Conservation (phyloP, 116 monocot species). For the Phalaenopsis hybrid region DNA sequence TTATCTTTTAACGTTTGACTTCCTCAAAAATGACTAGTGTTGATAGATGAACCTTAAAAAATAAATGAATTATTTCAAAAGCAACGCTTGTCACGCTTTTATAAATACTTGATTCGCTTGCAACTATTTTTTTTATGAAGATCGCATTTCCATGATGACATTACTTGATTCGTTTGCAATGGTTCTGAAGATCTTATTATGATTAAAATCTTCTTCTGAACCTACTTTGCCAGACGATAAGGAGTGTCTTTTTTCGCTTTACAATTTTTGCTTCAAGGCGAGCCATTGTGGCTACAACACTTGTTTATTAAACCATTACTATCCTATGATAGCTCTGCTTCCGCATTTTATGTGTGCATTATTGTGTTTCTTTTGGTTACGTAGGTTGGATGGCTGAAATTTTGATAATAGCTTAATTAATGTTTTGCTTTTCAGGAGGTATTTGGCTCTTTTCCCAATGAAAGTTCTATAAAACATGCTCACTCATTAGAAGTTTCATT, state of each 20-base stretch:
- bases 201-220: background rate
- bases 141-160: background rate
- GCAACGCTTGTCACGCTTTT: background rate
- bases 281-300: too few species aligned
- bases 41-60: too few species aligned
- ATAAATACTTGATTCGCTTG: background rate
- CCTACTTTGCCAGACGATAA: background rate
- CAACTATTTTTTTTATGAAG: background rate
- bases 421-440: conserved; percentile 14
- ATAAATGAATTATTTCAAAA: background rate
- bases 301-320: background rate
- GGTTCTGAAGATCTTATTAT: background rate
- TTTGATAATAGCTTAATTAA: background rate
- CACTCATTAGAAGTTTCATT: conserved; percentile 24
- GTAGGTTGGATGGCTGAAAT: background rate
- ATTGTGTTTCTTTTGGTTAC: background rate
- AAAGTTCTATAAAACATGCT: conserved; percentile 8
- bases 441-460: conserved; percentile 8
- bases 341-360: background rate
- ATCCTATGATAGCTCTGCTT: background rate
- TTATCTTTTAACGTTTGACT: background rate
- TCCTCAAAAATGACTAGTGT: background rate
- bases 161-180: too few species aligned
- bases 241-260: too few species aligned
- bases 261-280: too few species aligned